These are phyloP conservation scores for Auriscalpium vulgare DNA, from an alignment of 768 basidiomycete species.

Conservation along the genomic window DNA sequence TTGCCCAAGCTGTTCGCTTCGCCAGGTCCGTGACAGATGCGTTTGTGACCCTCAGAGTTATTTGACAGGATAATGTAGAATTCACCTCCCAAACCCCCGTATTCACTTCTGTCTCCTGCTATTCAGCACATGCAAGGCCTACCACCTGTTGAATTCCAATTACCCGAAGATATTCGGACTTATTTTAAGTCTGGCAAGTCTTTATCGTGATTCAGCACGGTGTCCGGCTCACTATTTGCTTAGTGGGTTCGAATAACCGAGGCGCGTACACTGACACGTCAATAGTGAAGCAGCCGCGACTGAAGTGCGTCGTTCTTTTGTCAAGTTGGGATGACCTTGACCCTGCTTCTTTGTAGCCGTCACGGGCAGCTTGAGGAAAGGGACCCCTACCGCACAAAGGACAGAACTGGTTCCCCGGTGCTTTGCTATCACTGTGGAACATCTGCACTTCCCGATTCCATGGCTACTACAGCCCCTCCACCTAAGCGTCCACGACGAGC, in stretches of 20 bases:
- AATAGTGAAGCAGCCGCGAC: conserved; percentile 64
- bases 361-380: conserved; percentile 87
- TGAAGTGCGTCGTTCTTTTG: conserved; percentile 55
- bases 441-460: conserved; percentile 57
- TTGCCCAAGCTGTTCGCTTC: conserved; percentile 63
- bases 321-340: background rate
- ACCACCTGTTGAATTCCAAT: conserved; percentile 76
- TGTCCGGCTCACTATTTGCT: conserved; percentile 3
- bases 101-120: conserved; percentile 63
- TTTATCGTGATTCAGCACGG: background rate
- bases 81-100: conserved; percentile 58
- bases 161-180: conserved; percentile 75
- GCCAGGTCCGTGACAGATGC: conserved; percentile 43
- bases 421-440: conserved; percentile 87
- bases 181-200: conserved; percentile 80
- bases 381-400: conserved; percentile 80
- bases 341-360: conserved; percentile 40
- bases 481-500: conserved; percentile 48
- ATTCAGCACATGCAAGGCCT: conserved; percentile 58
- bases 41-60: conserved; percentile 5
- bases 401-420: conserved; percentile 76
- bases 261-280: conserved; percentile 82
- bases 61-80: conserved; percentile 33
- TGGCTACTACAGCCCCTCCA: conserved; percentile 45
- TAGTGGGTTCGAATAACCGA: conserved; percentile 72